Base-by-base conservation (phyloP, 371 early-diverging fungal species). In the Mucor ambiguus region DNA sequence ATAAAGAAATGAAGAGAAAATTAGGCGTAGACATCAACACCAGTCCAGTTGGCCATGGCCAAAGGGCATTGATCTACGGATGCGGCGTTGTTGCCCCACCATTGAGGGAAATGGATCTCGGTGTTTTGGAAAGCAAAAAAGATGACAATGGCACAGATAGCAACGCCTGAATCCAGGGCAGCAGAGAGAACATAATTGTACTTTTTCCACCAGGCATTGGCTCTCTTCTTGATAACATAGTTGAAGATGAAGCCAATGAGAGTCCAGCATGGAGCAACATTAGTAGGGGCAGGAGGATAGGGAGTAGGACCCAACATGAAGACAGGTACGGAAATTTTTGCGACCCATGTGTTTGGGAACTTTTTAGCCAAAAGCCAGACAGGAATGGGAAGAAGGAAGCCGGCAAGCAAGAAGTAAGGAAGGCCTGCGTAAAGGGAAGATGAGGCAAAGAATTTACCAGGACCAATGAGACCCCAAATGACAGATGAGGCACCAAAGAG, bases 181-280 rank as follows among this genome's bases (percentile, higher is more conserved):
- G 91, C 90, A 7, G 90, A 88, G 4, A 90, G 70, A 7, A 90
- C 85, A 67, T 89, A 91, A 72, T 85, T 88, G 70, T 88, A 90
- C 18, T 85, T 75, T 37, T 83, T 77, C 83, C 88, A 92, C 90
- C 90, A 91, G 1, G 77, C 80, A n/a, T 70, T 60, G 20, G 74
- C 72, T 48, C 82, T 80, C 54, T 79, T 70, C 66, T 82, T 80
- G 32, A 87, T 67, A 24, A 78, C 72, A 61, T 74, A 89, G 61
- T 88, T 87, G 67, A 90, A 90, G 11, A 90, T 54, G 68, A 89
- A 87, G 33, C 88, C 87, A 8, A 86, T 68, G 6, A 76, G 61
- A 33, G 85, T 78, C 89, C 90, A 89, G 18, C 81, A 83, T 37
- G 83, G 78, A 26, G 78, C 73, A 44, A 77, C 74, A 20, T 71